Base-by-base conservation (phyloP, 805 yeast species). In the Candida loeiensis region DNA sequence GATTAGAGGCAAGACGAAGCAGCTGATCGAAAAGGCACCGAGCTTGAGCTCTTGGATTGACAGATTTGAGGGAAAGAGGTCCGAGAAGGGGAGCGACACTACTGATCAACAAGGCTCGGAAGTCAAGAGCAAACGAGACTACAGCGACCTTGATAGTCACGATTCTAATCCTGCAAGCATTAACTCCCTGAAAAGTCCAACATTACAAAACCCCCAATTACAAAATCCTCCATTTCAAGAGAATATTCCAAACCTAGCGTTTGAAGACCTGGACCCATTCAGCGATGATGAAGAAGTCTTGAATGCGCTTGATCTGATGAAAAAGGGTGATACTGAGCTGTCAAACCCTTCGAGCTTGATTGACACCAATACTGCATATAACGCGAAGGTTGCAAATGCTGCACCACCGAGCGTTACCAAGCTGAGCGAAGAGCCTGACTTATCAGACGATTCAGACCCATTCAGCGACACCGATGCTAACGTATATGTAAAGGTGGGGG, bases 31-130 rank as follows among this genome's bases (percentile, higher is more conserved):
- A 8, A 33, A 39, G 27, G 34, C 33, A 6, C 33, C 41, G 11
- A 38, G 39, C 3, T 40, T 55, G 6, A 53, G 44, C 24, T 40
- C 42, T 13, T 71, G 66, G 69, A 59, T 61, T 13, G 56, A 54
- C 35, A 66, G 54, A 45, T 59, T 63, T 41, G 60, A 54, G 16
- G 13, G 17, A 13, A 13, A 6, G 31, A 15, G 11, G 31, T 16
- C n/a, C 18, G 18, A 14, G 31, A 28, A n/a, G 6, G 31, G 18
- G 14, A 28, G 31, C n/a, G 16, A 6, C 13, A 13, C 4, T 5
- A 28, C n/a, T 14, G 31, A 28, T 11, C 4, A 28, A 13, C 18
- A 14, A 14, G 18, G 31, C n/a, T 13, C 4, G 31, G 11, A 8
- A 14, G 31, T 8, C 14, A 12, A 26, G 5, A 8, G 14, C 29